Evolutionary conservation across 2,329 filamentous ascomycete species (phyloP).

Genomic region (Cordyceps javanica): DNA sequence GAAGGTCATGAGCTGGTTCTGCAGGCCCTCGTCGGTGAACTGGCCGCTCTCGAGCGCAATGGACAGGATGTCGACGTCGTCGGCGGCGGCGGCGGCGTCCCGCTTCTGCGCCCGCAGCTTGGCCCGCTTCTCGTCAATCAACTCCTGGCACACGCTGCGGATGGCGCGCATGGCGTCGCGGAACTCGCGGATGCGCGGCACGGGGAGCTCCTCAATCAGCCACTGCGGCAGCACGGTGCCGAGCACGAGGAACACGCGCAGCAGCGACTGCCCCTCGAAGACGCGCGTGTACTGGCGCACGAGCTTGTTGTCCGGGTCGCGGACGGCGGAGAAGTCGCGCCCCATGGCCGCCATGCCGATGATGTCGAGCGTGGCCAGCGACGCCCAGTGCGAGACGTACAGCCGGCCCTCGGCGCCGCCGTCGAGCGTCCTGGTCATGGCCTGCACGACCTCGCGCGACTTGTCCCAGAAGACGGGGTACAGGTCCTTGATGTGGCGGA

Average conservation of each 20-base stretch:
- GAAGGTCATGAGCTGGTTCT: conserved; percentile 88
- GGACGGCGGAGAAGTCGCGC: conserved; percentile 61
- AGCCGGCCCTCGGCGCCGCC: conserved; percentile 37
- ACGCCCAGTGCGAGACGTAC: conserved; percentile 57
- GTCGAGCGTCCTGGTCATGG: conserved; percentile 43
- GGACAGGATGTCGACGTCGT: conserved; percentile 69
- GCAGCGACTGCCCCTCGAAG: conserved; percentile 41
- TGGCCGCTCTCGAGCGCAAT: conserved; percentile 70
- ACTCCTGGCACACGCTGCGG: conserved; percentile 57
- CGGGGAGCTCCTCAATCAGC: conserved; percentile 57
- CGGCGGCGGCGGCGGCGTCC: conserved; percentile 31
- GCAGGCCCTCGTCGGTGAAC: conserved; percentile 73
- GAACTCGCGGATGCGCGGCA: conserved; percentile 65
- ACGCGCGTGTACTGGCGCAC: conserved; percentile 50
- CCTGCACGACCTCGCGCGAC: conserved; percentile 57
- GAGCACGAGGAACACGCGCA: conserved; percentile 48
- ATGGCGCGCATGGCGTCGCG: conserved; percentile 50
- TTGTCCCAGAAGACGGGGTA: conserved; percentile 83
- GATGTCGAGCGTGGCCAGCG: conserved; percentile 66
- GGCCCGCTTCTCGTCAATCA: conserved; percentile 65
- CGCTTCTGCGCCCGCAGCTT: conserved; percentile 33
- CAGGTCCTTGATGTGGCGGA: conserved; percentile 76
- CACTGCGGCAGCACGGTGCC: conserved; percentile 56
- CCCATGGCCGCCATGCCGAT: conserved; percentile 68
- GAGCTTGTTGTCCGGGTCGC: conserved; percentile 53